Evolutionary conservation across 2,329 filamentous ascomycete genomes (phyloP), one percentile per base, ranked within the genome.

Genomic region (Fusarium keratoplasticum): DNA sequence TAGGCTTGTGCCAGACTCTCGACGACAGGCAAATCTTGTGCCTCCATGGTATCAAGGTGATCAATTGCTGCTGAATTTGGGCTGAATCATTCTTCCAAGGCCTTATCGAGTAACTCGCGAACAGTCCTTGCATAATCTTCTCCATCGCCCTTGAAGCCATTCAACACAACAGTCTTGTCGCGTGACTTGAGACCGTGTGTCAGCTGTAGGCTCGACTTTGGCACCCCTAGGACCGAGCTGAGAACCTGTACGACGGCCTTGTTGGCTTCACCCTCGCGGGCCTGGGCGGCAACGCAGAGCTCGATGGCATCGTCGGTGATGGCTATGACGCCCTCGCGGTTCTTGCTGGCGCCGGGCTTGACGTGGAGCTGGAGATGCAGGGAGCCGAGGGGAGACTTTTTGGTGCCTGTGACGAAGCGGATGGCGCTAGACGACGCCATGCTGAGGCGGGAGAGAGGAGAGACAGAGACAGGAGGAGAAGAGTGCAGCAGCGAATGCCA

Each of bases 251-350:
- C 82, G 3, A 93, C 90, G 6, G 92, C 92, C 78, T 88, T 89
- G 78, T 94, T 94, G 6, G 92, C 89, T 78, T 93, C 90, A 16
- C 92, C 91, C 16, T 94, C 90, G 69, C 87, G 86, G 13, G 92
- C 87, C 72, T 88, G 90, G 0, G 91, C 92, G 1, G 91, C 83
- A 3, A 94, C 92, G 57, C 90, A 92, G 1, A 95, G 80, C 69
- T 93, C 88, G 55, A 94, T 86, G 3, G 83, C 83, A 8, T 89
- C 86, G 27, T 90, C 86, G 0, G 87, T 87, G 5, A 94, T 81
- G 1, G 85, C 84, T 4, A 84, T 78, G 52, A 94, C 85, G 16
- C 92, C 92, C 75, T 93, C 88, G 36, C 91, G 88, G 27, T 85
- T 85, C 31, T 88, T 89, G 79, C 86, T 90, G 14, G 89, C 88